Conservation (phyloP, 2,329 filamentous ascomycete species). For the Verticillium alfalfae region DNA sequence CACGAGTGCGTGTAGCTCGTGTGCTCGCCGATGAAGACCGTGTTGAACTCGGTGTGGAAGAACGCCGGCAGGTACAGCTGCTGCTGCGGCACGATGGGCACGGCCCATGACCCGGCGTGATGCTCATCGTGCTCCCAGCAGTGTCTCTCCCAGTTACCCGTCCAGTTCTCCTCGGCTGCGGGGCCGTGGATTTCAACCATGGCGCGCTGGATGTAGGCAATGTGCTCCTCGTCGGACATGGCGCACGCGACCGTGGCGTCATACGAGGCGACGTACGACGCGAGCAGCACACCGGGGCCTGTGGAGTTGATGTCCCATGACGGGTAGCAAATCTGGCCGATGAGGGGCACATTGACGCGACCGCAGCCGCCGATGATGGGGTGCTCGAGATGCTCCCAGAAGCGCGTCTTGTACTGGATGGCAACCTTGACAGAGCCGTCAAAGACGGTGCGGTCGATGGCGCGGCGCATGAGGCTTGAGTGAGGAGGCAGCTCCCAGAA, state of each 20-base stretch:
- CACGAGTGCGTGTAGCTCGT: constrained; percentile 54
- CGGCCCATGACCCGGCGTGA: constrained; percentile 50
- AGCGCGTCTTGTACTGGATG: constrained; percentile 50
- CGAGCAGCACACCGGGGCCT: constrained; percentile 44
- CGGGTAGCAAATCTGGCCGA: constrained; percentile 47
- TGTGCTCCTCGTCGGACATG: constrained; percentile 45
- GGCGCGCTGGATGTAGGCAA: constrained; percentile 45
- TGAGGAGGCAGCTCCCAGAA: constrained; percentile 29
- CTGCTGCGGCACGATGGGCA: constrained; percentile 47
- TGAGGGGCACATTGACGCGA: constrained; percentile 37
- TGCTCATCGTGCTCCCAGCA: constrained; percentile 54
- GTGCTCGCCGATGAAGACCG: constrained; percentile 22
- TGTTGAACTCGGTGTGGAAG: constrained; percentile 49
- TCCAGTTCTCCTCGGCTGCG: constrained; percentile 49
- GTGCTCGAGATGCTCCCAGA: constrained; percentile 19
- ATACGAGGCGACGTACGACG: constrained; percentile 35
- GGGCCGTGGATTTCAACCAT: constrained; percentile 50
- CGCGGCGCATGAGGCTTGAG: constrained; percentile 20
- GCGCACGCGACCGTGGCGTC: constrained; percentile 32
- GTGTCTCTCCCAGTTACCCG: constrained; percentile 49
- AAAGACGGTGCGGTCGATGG: constrained; percentile 18
- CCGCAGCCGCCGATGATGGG: constrained; percentile 41
- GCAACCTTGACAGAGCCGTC: constrained; percentile 32
- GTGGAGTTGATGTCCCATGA: constrained; percentile 45
- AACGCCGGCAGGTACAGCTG: constrained; percentile 55